A percentile compares a stretch with the other conserved stretches of the same genome.
Evolutionary conservation across 2,329 filamentous ascomycete genomes (phyloP).

Genomic region (Arthrobotrys iridis): DNA sequence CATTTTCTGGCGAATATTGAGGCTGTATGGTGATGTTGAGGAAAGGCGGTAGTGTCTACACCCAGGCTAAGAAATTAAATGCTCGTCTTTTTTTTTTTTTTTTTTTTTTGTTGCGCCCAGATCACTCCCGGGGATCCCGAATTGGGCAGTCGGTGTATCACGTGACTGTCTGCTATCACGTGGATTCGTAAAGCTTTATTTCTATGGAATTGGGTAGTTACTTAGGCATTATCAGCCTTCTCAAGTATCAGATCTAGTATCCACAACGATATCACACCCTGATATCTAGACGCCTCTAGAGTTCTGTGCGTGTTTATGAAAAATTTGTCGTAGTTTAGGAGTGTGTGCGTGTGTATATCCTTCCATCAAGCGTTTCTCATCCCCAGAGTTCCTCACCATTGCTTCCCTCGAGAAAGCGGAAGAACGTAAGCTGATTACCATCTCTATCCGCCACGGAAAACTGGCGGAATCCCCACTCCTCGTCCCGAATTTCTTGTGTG

Average conservation of each 20-base stretch:
- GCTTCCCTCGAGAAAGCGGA: background rate
- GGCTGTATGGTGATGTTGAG: background rate
- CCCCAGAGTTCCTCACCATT: conserved; percentile 2
- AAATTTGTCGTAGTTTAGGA: no score
- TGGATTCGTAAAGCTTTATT: no score
- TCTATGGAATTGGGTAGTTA: no score
- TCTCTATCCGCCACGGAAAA: background rate
- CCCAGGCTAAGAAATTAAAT: background rate
- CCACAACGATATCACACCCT: no score
- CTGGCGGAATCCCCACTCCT: conserved; percentile 8
- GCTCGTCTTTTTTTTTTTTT: background rate
- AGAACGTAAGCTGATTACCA: background rate
- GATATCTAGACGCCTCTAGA: no score
- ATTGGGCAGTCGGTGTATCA: no score
- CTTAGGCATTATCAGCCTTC: no score
- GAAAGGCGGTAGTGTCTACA: background rate
- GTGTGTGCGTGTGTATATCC: no score
- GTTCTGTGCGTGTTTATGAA: no score
- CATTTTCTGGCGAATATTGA: background rate
- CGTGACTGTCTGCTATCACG: background rate
- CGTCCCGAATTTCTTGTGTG: background rate
- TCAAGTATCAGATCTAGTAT: no score
- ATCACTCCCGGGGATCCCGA: no score
- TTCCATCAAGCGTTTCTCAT: background rate
- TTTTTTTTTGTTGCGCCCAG: background rate